phyloP scores from a whole-genome alignment of 192 early-diverging fungal species.

The Mortierella claussenii region DNA sequence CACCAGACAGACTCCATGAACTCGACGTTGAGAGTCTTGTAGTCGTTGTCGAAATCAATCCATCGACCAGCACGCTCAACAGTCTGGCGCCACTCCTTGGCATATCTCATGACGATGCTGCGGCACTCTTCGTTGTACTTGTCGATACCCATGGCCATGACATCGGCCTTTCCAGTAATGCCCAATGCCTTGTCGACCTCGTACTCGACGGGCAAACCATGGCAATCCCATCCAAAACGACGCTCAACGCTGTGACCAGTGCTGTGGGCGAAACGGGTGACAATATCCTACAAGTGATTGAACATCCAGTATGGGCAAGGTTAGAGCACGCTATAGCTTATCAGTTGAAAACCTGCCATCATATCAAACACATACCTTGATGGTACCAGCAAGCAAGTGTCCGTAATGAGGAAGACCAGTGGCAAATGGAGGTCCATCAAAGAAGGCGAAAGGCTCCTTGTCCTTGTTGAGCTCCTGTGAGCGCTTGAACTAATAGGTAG shows the following conservation, averaged over 20 bases:
- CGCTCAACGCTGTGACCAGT: slow-evolving; percentile 98
- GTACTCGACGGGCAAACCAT: slow-evolving; percentile 89
- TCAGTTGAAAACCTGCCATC: too few relatives aligned
- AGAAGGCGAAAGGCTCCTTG: slow-evolving; percentile 90
- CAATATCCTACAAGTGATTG: slow-evolving; percentile 97
- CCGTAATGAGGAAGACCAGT: slow-evolving; percentile 99
- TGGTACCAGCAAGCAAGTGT: slow-evolving; percentile 97
- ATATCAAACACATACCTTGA: slow-evolving; percentile 79
- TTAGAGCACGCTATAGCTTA: too few relatives aligned
- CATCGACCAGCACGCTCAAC: slow-evolving; percentile 97
- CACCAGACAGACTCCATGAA: slow-evolving; percentile 99
- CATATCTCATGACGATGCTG: slow-evolving; percentile 96
- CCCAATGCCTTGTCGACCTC: slow-evolving; percentile 95
- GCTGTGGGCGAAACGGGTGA: slow-evolving; percentile 94
- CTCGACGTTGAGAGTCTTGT: slow-evolving; percentile 94
- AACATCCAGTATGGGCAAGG: too few relatives aligned
- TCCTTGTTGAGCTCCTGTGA: slow-evolving; percentile 93
- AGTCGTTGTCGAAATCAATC: slow-evolving; percentile 99
- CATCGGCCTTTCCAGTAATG: slow-evolving; percentile 90
- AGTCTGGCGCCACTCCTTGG: slow-evolving; percentile 91
- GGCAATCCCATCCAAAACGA: slow-evolving; percentile 97
- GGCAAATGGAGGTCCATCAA: slow-evolving; percentile 99
- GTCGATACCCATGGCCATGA: slow-evolving; percentile 93
- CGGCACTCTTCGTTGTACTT: slow-evolving; percentile 98
- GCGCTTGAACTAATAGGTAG: slow-evolving; percentile 55